Percentiles rank a stretch among this genome's conserved stretches.
Conservation (phyloP, 345 rosid genomes). For the thale cress (Arabidopsis thaliana) region TAIR10.1 NC_003071.7:15588001-15588500, state of each 20-base stretch:
- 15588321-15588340: conserved; percentile 55
- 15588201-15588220: conserved; percentile 41
- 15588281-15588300: conserved; percentile 77
- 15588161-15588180: not conserved
- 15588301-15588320: conserved; percentile 61
- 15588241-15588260: conserved; percentile 87
- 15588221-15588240: conserved; percentile 68
- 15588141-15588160: not conserved
- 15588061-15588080: conserved; percentile 1
- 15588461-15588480: not conserved
- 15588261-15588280: conserved; percentile 91
- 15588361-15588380: conserved; percentile 76
- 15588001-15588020: not conserved
- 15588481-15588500: not conserved
- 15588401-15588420: conserved; percentile 63
- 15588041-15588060: conserved; percentile 9
- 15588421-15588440: conserved; percentile 85
- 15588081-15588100: not conserved
- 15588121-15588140: not conserved
- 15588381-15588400: conserved; percentile 84
- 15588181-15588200: not conserved
- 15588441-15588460: conserved; percentile 69
- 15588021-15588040: conserved; percentile 11
- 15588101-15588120: conserved; percentile 12
- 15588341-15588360: conserved; percentile 85